Base-by-base conservation (phyloP, 345 rosid species). In the Murraya koenigii region DNA sequence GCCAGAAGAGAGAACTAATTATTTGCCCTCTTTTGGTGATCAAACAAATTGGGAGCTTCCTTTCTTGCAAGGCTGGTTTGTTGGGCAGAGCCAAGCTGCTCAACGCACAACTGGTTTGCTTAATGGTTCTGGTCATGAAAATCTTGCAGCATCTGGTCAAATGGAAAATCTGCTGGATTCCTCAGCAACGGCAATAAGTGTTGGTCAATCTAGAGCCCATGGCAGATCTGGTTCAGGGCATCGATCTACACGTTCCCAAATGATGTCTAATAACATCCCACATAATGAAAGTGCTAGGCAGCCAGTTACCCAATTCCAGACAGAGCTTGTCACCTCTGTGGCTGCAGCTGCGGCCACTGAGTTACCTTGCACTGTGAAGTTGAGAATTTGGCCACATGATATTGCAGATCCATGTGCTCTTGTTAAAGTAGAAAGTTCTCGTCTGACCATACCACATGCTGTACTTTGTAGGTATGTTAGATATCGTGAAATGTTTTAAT, bases 311-410 rank as follows among this genome's bases (percentile, higher is more conserved):
- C 88, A 91, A 83, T 79, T 93, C 26, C 93, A 87, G 36, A 81
- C 91, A 75, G 97, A 95, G 80, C 79, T 93, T 69, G 93, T 97
- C 78, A 77, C 92, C 5, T 89, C 98, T 7, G 80, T 94, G 83
- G 92, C 97, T 25, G 84, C 91, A 32, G 89, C 86, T 54, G 89
- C 92, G 74, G 93, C 98, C 69, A 94, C 98, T 61, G 98, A 95
- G 86, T 87, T 90, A 75, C 99, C 99, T 65, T 95, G 98, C 80
- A 92, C 99, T 41, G 99, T 95, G 82, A 93, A 93, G 86, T 86
- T 95, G 47, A 89, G 92, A 85, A 87, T 95, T 52, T 95, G 99
- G 98, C 82, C 95, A 58, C 93, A 93, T 83, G 93, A 92, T 81
- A 85, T 84, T 76, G 83, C 90, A 85, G 76, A 89, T 80, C 93